Evolutionary conservation across 2,329 filamentous ascomycete species (phyloP), one percentile per base, ranked within the genome.

Genomic region (Aspergillus sp.): DNA sequence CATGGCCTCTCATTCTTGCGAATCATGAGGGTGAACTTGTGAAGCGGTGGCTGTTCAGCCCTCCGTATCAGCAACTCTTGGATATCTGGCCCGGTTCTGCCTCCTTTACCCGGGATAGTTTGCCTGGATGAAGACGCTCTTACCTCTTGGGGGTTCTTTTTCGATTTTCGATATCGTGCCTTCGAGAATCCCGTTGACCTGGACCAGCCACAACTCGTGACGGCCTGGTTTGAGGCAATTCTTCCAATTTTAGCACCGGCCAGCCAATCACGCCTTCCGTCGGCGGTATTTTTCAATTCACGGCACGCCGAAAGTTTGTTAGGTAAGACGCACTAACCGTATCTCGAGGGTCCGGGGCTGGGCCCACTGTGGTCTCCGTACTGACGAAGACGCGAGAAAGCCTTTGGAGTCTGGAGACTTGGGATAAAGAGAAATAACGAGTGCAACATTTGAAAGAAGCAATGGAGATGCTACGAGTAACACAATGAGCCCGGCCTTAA

Each of bases 201-300:
- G 33, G 44, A 24, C 24, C 24, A 24, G 24, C 24, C 59, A 56
- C 37, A 39, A 52, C 37, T 51, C 40, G 37, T 54, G 54, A 40
- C 50, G 12, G 15, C 52, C 45, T 30, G 37, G 50, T 44, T 58
- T 59, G 59, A 59, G 57, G 57, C 57, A 61, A 59, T 61, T 58
- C 56, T 62, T 62, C 63, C 61, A 61, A 62, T 59, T 51, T 60
- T 61, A 64, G 62, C 55, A 52, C 47, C 51, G 13, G 34, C n/a
- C 24, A 46, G 55, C 61, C 61, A 63, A 66, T 61, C 57, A 62
- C 33, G 45, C 54, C 17, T 40, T 46, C n/a, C 22, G 11, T 17
- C n/a, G 61, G 61, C 48, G 63, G 58, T 61, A 61, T 64, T 64
- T 66, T 64, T 56, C 51, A 48, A 20, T 39, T 50, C 40, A 30